Base-by-base conservation (phyloP, 208 protist species). In the Trypanosoma mega region DNA sequence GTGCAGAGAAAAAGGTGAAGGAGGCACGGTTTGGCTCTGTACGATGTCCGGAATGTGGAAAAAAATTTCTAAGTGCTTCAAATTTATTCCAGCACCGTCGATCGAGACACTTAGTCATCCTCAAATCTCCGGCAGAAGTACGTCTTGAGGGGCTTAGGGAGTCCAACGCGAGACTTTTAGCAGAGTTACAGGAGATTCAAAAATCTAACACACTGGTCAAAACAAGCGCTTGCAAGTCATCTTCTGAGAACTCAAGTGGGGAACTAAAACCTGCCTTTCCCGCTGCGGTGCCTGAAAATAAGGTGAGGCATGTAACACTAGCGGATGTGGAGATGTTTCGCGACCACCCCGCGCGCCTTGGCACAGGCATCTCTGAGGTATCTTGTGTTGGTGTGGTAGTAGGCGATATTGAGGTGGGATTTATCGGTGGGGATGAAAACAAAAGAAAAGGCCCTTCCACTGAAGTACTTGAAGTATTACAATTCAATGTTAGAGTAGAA, bases 21-120 rank as follows among this genome's bases (percentile, higher is more conserved):
- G 14, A 6, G 23, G 9, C 36, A 5, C 18, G 7, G 56, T 29
- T 36, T 21, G 3, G 20, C 24, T 18, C 1, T 24, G 9, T 57
- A 3, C 51, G 31, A n/a, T 92, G 85, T 36, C 85, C 80, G 3
- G 85, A 92, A 21, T 92, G 85, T 57, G 76, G 78, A 2, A 92
- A 88, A 54, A 58, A 58, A 1, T 88, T 92, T 61, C 51, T 81
- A 12, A 72, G 78, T 49, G 53, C 49, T 12, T 34, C 46, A 5
- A 92, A 82, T 47, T 63, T 92, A 2, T 45, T 43, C 3, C 67
- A 74, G 31, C 85, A 92, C 62, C 80, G 85, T 31, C 63, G 54
- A 30, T 34, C 63, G 0, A 76, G 85, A 6, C 85, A 92, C 56
- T 49, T 65, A 0, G 50, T 87, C 1, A 36, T 53, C 18, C 30